Evolutionary conservation across 768 basidiomycete genomes (phyloP).

Genomic region (Boletus patriciae): DNA sequence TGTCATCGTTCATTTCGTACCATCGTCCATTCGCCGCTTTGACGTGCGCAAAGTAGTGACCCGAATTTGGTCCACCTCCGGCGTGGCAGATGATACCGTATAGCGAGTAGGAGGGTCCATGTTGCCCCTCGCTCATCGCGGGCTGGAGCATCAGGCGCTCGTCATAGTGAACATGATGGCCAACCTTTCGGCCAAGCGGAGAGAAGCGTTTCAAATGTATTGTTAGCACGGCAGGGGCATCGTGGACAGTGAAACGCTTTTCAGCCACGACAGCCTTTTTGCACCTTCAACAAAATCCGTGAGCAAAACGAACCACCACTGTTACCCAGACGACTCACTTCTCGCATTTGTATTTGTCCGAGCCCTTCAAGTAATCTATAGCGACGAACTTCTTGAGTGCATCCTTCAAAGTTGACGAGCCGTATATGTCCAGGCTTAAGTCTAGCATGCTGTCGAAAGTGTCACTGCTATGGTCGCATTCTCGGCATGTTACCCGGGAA

Average conservation of each 20-base stretch:
- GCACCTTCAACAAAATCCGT: conserved; percentile 57
- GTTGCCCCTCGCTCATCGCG: conserved; percentile 81
- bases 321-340: conserved; percentile 60
- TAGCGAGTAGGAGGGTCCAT: conserved; percentile 77
- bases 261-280: conserved; percentile 87
- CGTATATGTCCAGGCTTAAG: conserved; percentile 85
- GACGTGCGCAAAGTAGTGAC: conserved; percentile 91
- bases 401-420: conserved; percentile 58
- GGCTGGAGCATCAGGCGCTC: conserved; percentile 68
- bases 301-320: not conserved
- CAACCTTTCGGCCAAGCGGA: conserved; percentile 85
- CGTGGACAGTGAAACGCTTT: conserved; percentile 86
- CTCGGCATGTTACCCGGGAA: conserved; percentile 83
- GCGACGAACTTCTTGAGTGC: conserved; percentile 80
- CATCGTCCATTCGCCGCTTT: conserved; percentile 69
- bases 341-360: conserved; percentile 98
- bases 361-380: conserved; percentile 79
- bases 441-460: conserved; percentile 96
- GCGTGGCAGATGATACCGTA: conserved; percentile 94
- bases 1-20: conserved; percentile 95
- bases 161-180: conserved; percentile 74
- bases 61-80: conserved; percentile 89
- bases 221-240: conserved; percentile 85
- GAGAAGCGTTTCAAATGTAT: conserved; percentile 96
- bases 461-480: conserved; percentile 86